Conservation (phyloP, 371 early-diverging fungal species). For the Lichtheimia ornata region DNA sequence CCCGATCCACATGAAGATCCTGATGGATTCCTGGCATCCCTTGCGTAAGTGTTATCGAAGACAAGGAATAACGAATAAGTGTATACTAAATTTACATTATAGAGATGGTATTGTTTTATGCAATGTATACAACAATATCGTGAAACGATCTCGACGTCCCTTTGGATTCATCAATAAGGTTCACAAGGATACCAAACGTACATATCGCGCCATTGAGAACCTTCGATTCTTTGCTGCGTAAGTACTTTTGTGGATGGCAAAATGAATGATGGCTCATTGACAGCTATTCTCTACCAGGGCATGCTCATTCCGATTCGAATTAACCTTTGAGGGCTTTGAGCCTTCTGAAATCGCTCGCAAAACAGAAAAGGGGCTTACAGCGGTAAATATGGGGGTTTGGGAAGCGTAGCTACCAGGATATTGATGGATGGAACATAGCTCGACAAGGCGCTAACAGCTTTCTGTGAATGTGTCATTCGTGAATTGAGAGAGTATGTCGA, state of each 20-base stretch:
- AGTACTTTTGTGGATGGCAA: conserved; percentile 17
- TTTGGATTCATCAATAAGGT: conserved; percentile 65
- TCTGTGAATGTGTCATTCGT: conserved; percentile 34
- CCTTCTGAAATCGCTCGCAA: conserved; percentile 59
- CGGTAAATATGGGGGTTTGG: background rate
- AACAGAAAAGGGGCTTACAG: conserved; percentile 30
- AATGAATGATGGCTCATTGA: background rate
- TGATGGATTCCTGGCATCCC: conserved; percentile 41
- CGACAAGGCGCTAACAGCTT: conserved; percentile 17
- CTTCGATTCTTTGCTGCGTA: conserved; percentile 66
- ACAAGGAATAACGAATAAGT: background rate
- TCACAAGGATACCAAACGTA: conserved; percentile 56
- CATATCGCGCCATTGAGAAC: conserved; percentile 65
- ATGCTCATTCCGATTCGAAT: conserved; percentile 62
- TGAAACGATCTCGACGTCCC: conserved; percentile 61
- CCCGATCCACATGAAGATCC: conserved; percentile 50
- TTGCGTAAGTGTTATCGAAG: conserved; percentile 36
- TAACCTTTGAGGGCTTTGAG: conserved; percentile 53
- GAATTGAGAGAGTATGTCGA: conserved; percentile 29
- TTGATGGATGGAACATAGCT: conserved; percentile 7
- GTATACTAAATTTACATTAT: background rate
- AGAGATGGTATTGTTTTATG: conserved; percentile 62
- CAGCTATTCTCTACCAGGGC: conserved; percentile 35
- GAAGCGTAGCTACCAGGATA: too few species aligned
- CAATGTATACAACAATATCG: conserved; percentile 55